Percentiles rank a stretch among this genome's conserved stretches.
Evolutionary conservation across 2,329 filamentous ascomycete genomes (phyloP).

Genomic region (Aspergillaceae sp.): DNA sequence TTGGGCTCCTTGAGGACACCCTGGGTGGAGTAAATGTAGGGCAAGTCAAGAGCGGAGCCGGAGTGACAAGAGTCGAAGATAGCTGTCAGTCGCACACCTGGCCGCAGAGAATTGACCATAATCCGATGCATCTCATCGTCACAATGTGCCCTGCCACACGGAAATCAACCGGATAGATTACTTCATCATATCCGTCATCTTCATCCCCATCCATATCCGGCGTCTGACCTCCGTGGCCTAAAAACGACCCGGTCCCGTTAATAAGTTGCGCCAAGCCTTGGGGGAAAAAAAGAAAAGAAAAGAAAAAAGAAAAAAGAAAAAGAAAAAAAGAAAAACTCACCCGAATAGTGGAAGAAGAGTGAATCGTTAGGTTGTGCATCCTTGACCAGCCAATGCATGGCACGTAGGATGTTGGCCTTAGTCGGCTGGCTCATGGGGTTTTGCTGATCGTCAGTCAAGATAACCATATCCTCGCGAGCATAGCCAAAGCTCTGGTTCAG

Average conservation of each 20-base stretch:
- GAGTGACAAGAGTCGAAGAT: slow-evolving; percentile 64
- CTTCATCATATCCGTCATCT: slow-evolving; percentile 68
- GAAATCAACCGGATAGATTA: slow-evolving; percentile 71
- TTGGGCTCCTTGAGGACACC: slow-evolving; percentile 63
- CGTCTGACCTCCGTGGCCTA: slow-evolving; percentile 68
- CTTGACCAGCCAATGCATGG: slow-evolving; percentile 97
- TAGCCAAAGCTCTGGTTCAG: slow-evolving; percentile 85
- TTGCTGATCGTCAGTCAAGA: slow-evolving; percentile 91
- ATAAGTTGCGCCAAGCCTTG: background rate
- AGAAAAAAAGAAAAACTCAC: slow-evolving; percentile 39
- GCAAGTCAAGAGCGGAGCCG: slow-evolving; percentile 57
- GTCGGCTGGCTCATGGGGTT: slow-evolving; percentile 96
- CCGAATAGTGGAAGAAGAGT: slow-evolving; percentile 95
- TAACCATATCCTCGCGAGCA: slow-evolving; percentile 92
- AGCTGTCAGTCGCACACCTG: slow-evolving; percentile 69
- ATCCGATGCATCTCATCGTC: slow-evolving; percentile 68
- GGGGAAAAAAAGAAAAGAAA: too few species aligned
- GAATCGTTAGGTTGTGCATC: slow-evolving; percentile 88
- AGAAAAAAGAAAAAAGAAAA: background rate
- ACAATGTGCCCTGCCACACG: slow-evolving; percentile 61
- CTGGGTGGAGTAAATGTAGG: slow-evolving; percentile 59
- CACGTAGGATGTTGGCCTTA: slow-evolving; percentile 86
- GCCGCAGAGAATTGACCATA: slow-evolving; percentile 66
- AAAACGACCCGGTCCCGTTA: background rate
- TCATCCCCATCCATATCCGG: slow-evolving; percentile 67